Evolutionary conservation across 768 basidiomycete species (phyloP), one percentile per base, ranked within the genome.

Genomic region (Tubosaeta sp.): DNA sequence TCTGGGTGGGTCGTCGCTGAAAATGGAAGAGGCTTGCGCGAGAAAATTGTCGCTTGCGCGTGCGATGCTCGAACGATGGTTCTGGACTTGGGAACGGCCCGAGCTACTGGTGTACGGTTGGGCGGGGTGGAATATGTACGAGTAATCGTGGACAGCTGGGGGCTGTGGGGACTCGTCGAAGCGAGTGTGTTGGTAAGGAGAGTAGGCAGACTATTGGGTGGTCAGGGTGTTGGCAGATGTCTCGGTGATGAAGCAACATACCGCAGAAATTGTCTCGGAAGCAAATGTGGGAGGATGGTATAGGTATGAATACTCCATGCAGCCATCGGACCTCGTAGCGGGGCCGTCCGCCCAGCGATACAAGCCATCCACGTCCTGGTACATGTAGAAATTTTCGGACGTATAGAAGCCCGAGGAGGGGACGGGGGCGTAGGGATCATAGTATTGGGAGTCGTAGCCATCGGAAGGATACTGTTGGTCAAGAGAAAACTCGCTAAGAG

Each of bases 21-120:
- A 65, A 50, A 71, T 56, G 6, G 67, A 65, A 0, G 69, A 69
- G 19, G 54, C 69, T 47, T 67, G 65, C 27, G 67, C 58, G 27
- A 67, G 67, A 57, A 69, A 69, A 33, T 52, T 59, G 55, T 69
- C 67, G 51, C 69, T 69, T 5, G 64, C 69, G 22, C 63, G 65
- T 35, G 67, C 67, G 5, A 68, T 70, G 48, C 56, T 65, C 13
- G 65, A 61, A 17, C 69, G 63, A 50, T 69, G 56, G 51, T 69
- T 69, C 49, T 69, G 64, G 9, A 52, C 51, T 8, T 61, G 65
- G n/a, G 62, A 48, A 45, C 65, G 65, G 2, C 33, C 46, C 13
- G 56, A 51, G 6, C 48, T 50, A 46, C 50, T 53, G 44, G 58
- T 61, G 44, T 58, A 51, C 27, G 65, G 65, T 22, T 69, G 65